These are phyloP conservation scores for Tricharina praecox DNA, from an alignment of 495 filamentous ascomycete genomes.

Conservation along the genomic window DNA sequence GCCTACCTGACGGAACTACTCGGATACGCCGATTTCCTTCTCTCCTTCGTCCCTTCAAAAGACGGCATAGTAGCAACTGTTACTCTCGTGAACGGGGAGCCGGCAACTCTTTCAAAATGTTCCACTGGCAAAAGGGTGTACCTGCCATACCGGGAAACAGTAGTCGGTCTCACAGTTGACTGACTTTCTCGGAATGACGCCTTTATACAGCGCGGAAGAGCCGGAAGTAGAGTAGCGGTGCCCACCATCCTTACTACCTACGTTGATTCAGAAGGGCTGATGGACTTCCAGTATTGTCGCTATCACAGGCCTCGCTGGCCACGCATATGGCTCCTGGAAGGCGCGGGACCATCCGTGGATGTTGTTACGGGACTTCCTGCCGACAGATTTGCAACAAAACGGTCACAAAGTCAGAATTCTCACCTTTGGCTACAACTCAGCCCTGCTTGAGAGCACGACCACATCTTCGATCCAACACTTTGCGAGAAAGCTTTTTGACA, in stretches of 20 bases:
- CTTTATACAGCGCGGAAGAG: slow-evolving; percentile 7
- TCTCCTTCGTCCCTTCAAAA: background rate
- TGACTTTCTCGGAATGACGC: slow-evolving; percentile 12
- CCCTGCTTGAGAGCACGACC: background rate
- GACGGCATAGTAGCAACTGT: background rate
- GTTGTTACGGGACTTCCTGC: slow-evolving; percentile 16
- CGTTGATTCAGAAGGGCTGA: background rate
- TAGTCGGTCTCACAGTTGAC: background rate
- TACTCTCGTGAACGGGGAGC: background rate
- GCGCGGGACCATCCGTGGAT: background rate
- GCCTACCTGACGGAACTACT: background rate
- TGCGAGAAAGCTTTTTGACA: background rate
- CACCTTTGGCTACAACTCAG: slow-evolving; percentile 13
- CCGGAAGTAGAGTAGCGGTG: slow-evolving; percentile 10
- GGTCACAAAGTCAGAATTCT: slow-evolving; percentile 3
- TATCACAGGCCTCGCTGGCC: slow-evolving; percentile 4
- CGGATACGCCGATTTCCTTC: background rate
- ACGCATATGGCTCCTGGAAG: slow-evolving; percentile 11
- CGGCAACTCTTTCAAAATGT: background rate
- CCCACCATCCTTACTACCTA: too few species aligned
- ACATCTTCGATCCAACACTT: background rate
- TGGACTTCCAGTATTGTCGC: slow-evolving; percentile 6
- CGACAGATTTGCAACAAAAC: background rate
- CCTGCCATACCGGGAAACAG: background rate
- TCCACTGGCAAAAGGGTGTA: background rate